Evolutionary conservation across 345 rosid species (phyloP), one percentile per base, ranked within the genome.

Genomic region (Sisymbrium irio): DNA sequence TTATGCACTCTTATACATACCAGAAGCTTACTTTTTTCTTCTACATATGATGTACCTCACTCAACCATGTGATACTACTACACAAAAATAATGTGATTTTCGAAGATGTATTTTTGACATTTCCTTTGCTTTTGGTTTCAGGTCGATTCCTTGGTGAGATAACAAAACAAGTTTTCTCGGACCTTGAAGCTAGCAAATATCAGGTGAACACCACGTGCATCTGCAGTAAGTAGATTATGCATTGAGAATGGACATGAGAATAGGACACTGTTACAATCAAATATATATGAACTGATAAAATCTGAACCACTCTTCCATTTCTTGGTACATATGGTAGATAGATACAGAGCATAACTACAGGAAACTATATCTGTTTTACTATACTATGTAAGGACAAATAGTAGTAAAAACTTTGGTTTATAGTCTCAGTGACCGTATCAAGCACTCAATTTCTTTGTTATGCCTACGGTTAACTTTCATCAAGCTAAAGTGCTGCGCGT

Each of bases 121-220:
- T 11, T 41, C n/a, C 69, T 41, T 51, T 19, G 20, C 55, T 76
- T 51, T 41, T 53, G 59, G 32, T 17, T 42, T 58, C 82, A 96
- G 99, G 99, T 36, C 99, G 99, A 66, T 96, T 96, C 69, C 96
- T 96, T 41, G 99, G 75, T 76, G 98, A 92, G 87, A 76, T 96
- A 71, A 96, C 99, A 4, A 90, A 86, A 80, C 88, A 96, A 82
- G 99, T 96, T 7, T 87, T 96, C 79, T 74, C 86, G 33, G 99
- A 96, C 79, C 99, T 96, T 33, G 85, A 60, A 78, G 94, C 99
- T 39, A 92, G 99, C 77, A 96, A 96, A 90, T 96, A 89, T 82
- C 99, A 92, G 97, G 99, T 89, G 64, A 64, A 69, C 14, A 0
- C 60, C 15, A 18, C 53, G 9, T 62, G 35, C 42, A 63, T 55